These are phyloP conservation scores for Scedosporium apiospermum DNA, from an alignment of 2,329 filamentous ascomycete species.

Conservation along the genomic window DNA sequence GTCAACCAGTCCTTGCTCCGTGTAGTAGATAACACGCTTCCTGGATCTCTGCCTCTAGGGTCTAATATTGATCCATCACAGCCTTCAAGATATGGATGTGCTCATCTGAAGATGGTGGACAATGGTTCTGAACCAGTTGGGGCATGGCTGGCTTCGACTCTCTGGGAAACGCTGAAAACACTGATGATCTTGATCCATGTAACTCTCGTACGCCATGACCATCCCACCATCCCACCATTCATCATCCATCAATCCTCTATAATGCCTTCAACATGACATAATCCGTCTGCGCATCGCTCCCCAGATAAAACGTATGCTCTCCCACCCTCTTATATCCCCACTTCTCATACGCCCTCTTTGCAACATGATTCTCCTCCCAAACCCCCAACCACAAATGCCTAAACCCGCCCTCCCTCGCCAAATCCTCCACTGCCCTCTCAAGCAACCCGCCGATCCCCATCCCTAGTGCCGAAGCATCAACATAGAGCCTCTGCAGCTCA, in stretches of 20 bases:
- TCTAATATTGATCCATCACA: too few species aligned
- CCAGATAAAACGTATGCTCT: slow-evolving; percentile 30
- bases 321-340: slow-evolving; percentile 30
- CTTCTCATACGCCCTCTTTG: slow-evolving; percentile 27
- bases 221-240: background rate
- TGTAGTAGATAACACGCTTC: too few species aligned
- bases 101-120: too few species aligned
- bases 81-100: too few species aligned
- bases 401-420: slow-evolving; percentile 26
- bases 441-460: slow-evolving; percentile 26
- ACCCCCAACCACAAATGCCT: slow-evolving; percentile 34
- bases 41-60: too few species aligned
- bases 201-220: background rate
- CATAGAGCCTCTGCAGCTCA: slow-evolving; percentile 35
- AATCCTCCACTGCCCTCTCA: slow-evolving; percentile 17
- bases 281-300: slow-evolving; percentile 30
- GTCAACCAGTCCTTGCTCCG: too few species aligned
- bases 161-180: too few species aligned
- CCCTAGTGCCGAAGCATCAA: slow-evolving; percentile 24
- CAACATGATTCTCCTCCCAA: slow-evolving; percentile 34
- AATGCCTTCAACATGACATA: slow-evolving; percentile 27
- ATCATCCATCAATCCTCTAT: background rate
- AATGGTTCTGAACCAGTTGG: too few species aligned
- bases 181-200: background rate
- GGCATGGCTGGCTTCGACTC: too few species aligned